Conservation (phyloP, 2,329 filamentous ascomycete genomes). For the Ophioceras dolichostomum region DNA sequence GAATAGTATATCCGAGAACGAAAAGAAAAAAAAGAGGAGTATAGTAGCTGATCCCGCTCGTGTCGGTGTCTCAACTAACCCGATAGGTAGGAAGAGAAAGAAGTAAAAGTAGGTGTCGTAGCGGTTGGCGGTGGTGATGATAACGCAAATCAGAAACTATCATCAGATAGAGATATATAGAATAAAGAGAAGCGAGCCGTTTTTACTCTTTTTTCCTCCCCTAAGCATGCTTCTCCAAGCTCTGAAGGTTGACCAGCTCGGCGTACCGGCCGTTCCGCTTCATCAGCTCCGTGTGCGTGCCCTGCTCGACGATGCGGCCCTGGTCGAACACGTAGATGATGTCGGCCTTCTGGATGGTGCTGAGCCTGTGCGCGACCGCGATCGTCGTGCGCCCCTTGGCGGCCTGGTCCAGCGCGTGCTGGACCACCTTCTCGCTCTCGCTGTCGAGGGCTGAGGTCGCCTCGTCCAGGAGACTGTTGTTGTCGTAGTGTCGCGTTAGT, state of each 20-base stretch:
- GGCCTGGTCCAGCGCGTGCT: constrained; percentile 69
- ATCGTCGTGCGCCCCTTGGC: constrained; percentile 82
- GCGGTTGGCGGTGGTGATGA: neutral
- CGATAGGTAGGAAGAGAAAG: neutral
- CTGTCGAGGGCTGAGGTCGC: constrained; percentile 68
- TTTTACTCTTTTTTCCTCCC: neutral
- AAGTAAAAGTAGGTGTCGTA: neutral
- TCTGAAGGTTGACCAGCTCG: constrained; percentile 72
- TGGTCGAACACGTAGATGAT: constrained; percentile 95
- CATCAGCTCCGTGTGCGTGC: constrained; percentile 66
- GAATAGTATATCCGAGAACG: no score
- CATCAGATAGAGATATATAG: neutral
- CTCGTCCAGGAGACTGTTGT: constrained; percentile 54
- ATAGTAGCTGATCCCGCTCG: no score
- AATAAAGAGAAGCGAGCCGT: neutral
- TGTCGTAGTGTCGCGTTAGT: no score
- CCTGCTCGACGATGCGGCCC: constrained; percentile 73
- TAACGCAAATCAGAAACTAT: no score
- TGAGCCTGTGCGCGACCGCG: constrained; percentile 82
- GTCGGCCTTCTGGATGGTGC: constrained; percentile 89
- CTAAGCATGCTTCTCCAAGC: constrained; percentile 45
- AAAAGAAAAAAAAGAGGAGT: no score
- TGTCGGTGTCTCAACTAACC: no score
- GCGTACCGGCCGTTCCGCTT: constrained; percentile 59
- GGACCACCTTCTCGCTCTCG: constrained; percentile 68